Percentiles rank a stretch among this genome's conserved stretches.
phyloP scores from a whole-genome alignment of 768 basidiomycete species.

The Serendipita sp. region DNA sequence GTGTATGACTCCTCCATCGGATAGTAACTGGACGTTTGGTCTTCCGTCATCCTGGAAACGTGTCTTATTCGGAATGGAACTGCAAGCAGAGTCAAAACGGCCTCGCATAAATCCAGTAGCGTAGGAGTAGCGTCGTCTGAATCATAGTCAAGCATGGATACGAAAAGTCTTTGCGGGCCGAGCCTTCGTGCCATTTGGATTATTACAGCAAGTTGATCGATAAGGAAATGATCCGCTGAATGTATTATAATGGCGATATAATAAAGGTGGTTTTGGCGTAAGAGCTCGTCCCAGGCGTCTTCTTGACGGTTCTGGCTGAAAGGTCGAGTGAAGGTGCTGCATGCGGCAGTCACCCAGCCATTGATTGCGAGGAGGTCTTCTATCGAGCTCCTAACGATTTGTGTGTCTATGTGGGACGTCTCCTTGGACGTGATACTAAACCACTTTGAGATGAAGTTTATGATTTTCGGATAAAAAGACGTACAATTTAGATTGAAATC shows the following conservation, averaged over 20 bases:
- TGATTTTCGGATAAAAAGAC: slow-evolving; percentile 18
- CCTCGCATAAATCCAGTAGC: slow-evolving; percentile 85
- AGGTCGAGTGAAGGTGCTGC: slow-evolving; percentile 84
- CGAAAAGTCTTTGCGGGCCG: slow-evolving; percentile 80
- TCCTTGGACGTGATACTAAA: slow-evolving; percentile 62
- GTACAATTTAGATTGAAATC: slow-evolving; percentile 84
- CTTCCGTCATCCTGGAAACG: slow-evolving; percentile 85
- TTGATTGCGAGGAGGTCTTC: slow-evolving; percentile 91
- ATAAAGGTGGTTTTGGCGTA: slow-evolving; percentile 69
- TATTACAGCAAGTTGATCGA: slow-evolving; percentile 95
- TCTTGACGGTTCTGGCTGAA: slow-evolving; percentile 84
- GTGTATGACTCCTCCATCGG: slow-evolving; percentile 90
- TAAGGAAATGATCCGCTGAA: slow-evolving; percentile 96
- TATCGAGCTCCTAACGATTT: slow-evolving; percentile 75
- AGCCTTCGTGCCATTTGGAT: slow-evolving; percentile 87
- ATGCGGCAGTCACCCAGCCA: slow-evolving; percentile 94
- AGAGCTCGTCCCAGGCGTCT: slow-evolving; percentile 78
- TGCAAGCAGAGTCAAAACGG: slow-evolving; percentile 82
- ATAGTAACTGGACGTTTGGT: slow-evolving; percentile 81
- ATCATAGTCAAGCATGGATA: slow-evolving; percentile 95
- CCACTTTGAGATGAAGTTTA: neutral
- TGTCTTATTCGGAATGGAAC: slow-evolving; percentile 84
- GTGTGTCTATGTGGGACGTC: slow-evolving; percentile 77
- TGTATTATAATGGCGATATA: slow-evolving; percentile 92
- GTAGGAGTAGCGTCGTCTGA: slow-evolving; percentile 93